Conservation (phyloP, 768 basidiomycete genomes). For the Tricholoma flavovirens region DNA sequence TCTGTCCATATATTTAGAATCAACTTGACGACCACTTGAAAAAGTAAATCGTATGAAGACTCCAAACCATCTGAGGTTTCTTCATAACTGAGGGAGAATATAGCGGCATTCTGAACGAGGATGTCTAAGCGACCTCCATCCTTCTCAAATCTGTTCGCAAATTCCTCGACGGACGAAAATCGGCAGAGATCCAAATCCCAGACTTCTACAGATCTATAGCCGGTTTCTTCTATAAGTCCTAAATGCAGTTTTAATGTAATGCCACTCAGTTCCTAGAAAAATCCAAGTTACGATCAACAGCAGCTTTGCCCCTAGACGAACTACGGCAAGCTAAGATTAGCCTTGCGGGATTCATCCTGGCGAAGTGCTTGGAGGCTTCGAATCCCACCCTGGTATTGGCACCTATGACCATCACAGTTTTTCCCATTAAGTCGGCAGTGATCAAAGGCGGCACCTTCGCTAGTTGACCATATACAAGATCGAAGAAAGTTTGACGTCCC, state of each 20-base stretch:
- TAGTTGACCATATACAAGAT: constrained; percentile 18
- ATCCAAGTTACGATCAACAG: constrained; percentile 26
- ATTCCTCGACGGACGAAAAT: constrained; percentile 36
- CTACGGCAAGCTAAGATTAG: constrained; percentile 36
- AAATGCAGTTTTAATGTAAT: neutral
- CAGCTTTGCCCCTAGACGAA: constrained; percentile 29
- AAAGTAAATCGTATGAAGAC: constrained; percentile 23
- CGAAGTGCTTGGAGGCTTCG: constrained; percentile 42
- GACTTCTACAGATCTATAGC: constrained; percentile 28
- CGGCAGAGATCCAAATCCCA: constrained; percentile 36
- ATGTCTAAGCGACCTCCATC: constrained; percentile 34
- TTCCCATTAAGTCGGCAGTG: constrained; percentile 33
- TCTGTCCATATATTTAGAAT: constrained; percentile 19
- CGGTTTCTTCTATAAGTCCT: constrained; percentile 28
- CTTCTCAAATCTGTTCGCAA: constrained; percentile 29
- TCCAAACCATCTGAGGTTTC: constrained; percentile 43
- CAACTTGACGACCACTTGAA: neutral
- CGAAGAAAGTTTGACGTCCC: constrained; percentile 13
- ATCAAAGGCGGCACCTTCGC: constrained; percentile 24
- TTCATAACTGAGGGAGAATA: constrained; percentile 9
- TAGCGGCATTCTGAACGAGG: constrained; percentile 39
- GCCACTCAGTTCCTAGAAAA: neutral
- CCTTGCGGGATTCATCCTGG: constrained; percentile 34
- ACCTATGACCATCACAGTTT: constrained; percentile 44
- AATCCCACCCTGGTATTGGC: constrained; percentile 49